A percentile compares a stretch with the other conserved stretches of the same genome.
Evolutionary conservation across 23 red algal genomes (phyloP).

Genomic region (Gracilariopsis chorda): DNA sequence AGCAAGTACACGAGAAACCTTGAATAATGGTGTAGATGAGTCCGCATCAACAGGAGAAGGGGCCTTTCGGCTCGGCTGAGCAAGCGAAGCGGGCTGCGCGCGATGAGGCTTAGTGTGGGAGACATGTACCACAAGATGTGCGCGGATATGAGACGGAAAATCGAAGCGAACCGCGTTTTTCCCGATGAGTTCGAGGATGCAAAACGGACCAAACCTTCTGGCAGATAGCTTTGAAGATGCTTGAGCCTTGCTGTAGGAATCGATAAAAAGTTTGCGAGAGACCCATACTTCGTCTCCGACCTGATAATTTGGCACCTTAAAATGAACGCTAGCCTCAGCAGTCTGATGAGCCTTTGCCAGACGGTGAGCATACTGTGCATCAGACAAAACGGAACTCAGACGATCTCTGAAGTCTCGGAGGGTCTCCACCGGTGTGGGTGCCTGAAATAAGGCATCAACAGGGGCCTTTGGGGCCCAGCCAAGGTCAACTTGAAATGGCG

Average conservation of each 20-base stretch:
- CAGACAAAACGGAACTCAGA: no score
- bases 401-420: background rate
- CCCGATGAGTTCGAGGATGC: background rate
- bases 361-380: background rate
- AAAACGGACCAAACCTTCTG: background rate
- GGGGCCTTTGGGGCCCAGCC: background rate
- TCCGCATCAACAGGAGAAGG: background rate
- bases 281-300: background rate
- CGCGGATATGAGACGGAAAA: background rate
- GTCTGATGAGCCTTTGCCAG: background rate
- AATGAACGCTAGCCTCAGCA: background rate
- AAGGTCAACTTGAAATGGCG: slow-evolving; percentile 21
- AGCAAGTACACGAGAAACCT: background rate
- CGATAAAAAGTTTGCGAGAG: background rate
- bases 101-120: background rate
- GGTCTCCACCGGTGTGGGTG: background rate
- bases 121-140: background rate
- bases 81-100: background rate
- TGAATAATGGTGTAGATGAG: background rate
- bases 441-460: background rate
- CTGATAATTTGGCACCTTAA: background rate
- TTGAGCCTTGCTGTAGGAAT: background rate
- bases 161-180: slow-evolving; percentile 1
- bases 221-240: background rate
- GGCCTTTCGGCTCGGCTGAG: background rate